These are phyloP conservation scores for Lithocarpus polystachyus DNA, from an alignment of 306 rosid species.

Conservation along the genomic window DNA sequence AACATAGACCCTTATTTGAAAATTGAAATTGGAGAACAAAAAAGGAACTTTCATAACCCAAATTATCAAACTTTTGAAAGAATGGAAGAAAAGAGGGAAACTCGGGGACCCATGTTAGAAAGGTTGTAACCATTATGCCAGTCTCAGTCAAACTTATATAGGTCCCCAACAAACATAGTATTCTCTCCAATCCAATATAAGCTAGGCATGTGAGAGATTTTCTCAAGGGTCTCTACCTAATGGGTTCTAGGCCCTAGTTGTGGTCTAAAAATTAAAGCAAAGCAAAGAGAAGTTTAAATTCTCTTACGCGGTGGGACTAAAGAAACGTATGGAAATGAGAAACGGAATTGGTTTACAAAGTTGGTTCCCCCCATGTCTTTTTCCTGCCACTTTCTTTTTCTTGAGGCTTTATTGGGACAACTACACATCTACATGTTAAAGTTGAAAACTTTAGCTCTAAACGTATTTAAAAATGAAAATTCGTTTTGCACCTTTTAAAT, in stretches of 20 bases:
- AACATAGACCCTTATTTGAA: constrained; percentile 21
- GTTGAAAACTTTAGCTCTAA: too few species aligned
- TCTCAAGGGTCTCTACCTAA: not conserved
- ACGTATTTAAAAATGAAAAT: too few species aligned
- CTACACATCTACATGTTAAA: too few species aligned
- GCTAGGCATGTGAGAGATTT: not conserved
- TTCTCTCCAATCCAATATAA: not conserved
- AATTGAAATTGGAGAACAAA: constrained; percentile 14
- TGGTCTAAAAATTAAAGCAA: constrained; percentile 12
- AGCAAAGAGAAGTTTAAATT: not conserved
- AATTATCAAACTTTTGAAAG: not conserved
- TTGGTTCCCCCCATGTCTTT: too few species aligned
- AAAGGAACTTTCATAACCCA: constrained; percentile 22
- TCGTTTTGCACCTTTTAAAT: too few species aligned
- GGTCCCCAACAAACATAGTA: not conserved
- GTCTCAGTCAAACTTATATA: not conserved
- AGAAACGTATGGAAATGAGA: too few species aligned
- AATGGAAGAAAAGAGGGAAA: constrained; percentile 5
- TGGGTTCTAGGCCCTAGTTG: constrained; percentile 12
- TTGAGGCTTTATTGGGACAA: too few species aligned
- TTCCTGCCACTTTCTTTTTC: too few species aligned
- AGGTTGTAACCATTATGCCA: not conserved
- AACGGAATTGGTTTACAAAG: too few species aligned
- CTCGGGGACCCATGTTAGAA: constrained; percentile 14
- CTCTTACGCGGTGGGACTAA: not conserved